Base-by-base conservation (phyloP, 2,329 filamentous ascomycete genomes). In the Pseudovirgaria hyperparasitica region DNA sequence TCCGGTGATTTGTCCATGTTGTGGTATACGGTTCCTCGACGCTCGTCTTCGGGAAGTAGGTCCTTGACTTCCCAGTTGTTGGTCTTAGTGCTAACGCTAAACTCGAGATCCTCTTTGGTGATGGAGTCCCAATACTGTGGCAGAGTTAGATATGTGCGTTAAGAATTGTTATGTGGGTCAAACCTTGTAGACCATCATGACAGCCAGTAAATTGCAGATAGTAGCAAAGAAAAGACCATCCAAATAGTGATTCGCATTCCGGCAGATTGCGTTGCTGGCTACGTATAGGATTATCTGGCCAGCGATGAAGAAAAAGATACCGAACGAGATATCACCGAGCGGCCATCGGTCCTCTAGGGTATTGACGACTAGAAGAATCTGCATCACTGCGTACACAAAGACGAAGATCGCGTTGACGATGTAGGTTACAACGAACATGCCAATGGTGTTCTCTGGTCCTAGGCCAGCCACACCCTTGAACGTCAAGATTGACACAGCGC, bases 181-280 rank as follows among this genome's bases (percentile, higher is more conserved):
- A 56, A 76, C 84, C 78, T 98, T 98, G 70, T 98, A 98, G 19
- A 98, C 76, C 90, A 96, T 98, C 90, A 98, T 98, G 34, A 98
- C 87, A 9, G 76, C 84, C 22, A 98, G 63, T 23, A 98, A 60
- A 50, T 98, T 98, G 63, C 85, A 90, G 29, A 87, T 76, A 1
- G 87, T 94, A 4, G 85, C 82, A 48, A 98, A 86, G 61, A 96
- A 92, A 25, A 96, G 59, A 1, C 87, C 87, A 47, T 98, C 90
- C 25, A 98, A 59, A 50, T 96, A 98, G 55, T 98, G 90, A 55
- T 82, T 76, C 20, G 86, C 74, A 24, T 72, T 71, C 27, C 77
- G 68, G 62, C 90, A 98, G 45, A 98, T 86, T 36, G 68, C 72
- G 38, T 76, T 67, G 59, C 82, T 90, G 48, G 94, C 82, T 14